A percentile compares a stretch with the other conserved stretches of the same genome.
Evolutionary conservation across 2,329 filamentous ascomycete genomes (phyloP).

Genomic region (Nannizziopsis arthrosporioides): DNA sequence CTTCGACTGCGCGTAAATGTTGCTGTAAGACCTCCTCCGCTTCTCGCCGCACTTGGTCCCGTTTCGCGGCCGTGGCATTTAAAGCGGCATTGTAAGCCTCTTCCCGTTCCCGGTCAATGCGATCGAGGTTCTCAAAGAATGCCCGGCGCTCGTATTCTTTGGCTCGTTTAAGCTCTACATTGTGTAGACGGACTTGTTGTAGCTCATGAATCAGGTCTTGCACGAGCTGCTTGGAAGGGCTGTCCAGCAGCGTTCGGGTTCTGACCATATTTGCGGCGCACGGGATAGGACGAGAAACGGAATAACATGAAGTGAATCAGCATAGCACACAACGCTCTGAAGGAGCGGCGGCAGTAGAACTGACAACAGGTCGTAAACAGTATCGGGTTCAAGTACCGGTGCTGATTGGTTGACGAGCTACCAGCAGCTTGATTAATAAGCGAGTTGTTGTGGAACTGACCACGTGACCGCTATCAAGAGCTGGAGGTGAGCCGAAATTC

Average conservation of each 20-base stretch:
- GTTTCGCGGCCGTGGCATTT: constrained; percentile 52
- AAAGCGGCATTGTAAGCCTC: constrained; percentile 54
- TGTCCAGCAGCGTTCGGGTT: constrained; percentile 23
- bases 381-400: no score
- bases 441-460: no score
- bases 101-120: constrained; percentile 51
- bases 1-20: constrained; percentile 32
- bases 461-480: no score
- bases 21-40: constrained; percentile 44
- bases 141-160: constrained; percentile 33
- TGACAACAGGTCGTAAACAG: no score
- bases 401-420: no score
- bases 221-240: constrained; percentile 31
- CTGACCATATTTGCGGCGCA: constrained; percentile 21
- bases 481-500: no score
- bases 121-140: constrained; percentile 50
- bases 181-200: constrained; percentile 32
- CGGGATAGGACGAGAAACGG: background rate
- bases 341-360: no score
- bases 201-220: constrained; percentile 32
- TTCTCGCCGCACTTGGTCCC: constrained; percentile 50
- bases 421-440: no score
- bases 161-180: constrained; percentile 33
- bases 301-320: background rate
- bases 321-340: no score